These are phyloP conservation scores for Athelia psychrophila DNA, from an alignment of 1,284 basidiomycete species.

Conservation along the genomic window DNA sequence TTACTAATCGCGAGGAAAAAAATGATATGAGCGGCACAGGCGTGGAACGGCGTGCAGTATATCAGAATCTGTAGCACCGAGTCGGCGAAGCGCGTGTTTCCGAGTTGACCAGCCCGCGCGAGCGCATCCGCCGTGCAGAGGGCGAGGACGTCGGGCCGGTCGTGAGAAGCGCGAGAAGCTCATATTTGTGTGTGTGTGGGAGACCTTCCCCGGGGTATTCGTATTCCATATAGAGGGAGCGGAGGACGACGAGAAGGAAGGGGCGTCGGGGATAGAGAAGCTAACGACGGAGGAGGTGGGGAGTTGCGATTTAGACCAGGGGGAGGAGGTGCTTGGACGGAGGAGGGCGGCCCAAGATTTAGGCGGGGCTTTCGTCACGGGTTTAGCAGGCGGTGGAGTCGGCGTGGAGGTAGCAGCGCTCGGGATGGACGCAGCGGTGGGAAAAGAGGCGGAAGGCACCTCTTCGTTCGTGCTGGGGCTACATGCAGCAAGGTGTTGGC, in stretches of 20 bases:
- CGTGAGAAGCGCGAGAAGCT: slow-evolving; percentile 56
- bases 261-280: slow-evolving; percentile 57
- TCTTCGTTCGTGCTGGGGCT: slow-evolving; percentile 11
- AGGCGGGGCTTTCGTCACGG: slow-evolving; percentile 30
- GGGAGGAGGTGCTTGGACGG: slow-evolving; percentile 35
- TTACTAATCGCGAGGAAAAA: too few species aligned
- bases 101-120: slow-evolving; percentile 89
- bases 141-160: slow-evolving; percentile 35
- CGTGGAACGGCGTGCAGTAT: slow-evolving; percentile 86
- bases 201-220: too few species aligned
- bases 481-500: slow-evolving; percentile 55
- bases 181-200: slow-evolving; percentile 50
- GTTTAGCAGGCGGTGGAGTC: slow-evolving; percentile 20
- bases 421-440: slow-evolving; percentile 7
- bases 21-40: too few species aligned
- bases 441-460: slow-evolving; percentile 14
- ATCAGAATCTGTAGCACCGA: slow-evolving; percentile 90
- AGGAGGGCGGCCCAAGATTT: slow-evolving; percentile 81
- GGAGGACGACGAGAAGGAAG: slow-evolving; percentile 23
- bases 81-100: slow-evolving; percentile 98
- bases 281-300: slow-evolving; percentile 66
- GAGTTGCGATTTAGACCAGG: slow-evolving; percentile 43
- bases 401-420: slow-evolving; percentile 22
- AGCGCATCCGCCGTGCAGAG: slow-evolving; percentile 43
- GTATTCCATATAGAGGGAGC: too few species aligned